phyloP scores from a whole-genome alignment of 768 basidiomycete species.

The Cystofilobasidium capitatum region DNA sequence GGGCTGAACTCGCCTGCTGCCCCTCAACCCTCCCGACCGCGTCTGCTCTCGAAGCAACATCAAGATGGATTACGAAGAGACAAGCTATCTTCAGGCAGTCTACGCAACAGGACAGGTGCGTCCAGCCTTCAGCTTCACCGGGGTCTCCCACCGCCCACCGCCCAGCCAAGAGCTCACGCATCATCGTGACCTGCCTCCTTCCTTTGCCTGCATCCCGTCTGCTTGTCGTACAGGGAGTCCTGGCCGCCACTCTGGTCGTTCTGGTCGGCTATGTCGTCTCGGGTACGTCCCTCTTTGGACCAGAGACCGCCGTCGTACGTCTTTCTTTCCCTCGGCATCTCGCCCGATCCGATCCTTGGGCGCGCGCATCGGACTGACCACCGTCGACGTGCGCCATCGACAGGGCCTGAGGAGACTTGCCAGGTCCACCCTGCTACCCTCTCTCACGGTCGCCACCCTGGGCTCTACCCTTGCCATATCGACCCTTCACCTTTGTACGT shows the following conservation, averaged over 20 bases:
- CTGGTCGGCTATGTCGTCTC: slow-evolving; percentile 16
- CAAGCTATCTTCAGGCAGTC: slow-evolving; percentile 4
- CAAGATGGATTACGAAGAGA: slow-evolving; percentile 19
- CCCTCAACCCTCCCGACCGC: not conserved
- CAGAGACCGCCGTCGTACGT: slow-evolving; percentile 12
- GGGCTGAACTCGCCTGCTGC: too few species aligned
- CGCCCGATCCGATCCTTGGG: not conserved
- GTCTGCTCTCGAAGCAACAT: not conserved
- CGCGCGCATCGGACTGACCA: not conserved
- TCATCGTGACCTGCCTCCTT: not conserved
- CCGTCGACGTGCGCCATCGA: not conserved
- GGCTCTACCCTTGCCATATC: slow-evolving; percentile 5
- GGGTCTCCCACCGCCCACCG: not conserved
- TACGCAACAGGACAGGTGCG: slow-evolving; percentile 8
- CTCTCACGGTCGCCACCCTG: slow-evolving; percentile 12
- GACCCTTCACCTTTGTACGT: slow-evolving; percentile 12
- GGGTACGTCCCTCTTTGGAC: slow-evolving; percentile 1
- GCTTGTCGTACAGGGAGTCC: slow-evolving; percentile 1
- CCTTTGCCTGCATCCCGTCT: not conserved
- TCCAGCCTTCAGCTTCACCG: too few species aligned
- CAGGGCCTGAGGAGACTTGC: slow-evolving; percentile 21
- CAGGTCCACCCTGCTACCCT: slow-evolving; percentile 6
- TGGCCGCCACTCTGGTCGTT: slow-evolving; percentile 9
- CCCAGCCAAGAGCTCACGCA: not conserved
- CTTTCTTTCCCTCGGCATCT: not conserved